Conservation (phyloP, 2,329 filamentous ascomycete genomes). For the Ceratocystiopsis sp. region DNA sequence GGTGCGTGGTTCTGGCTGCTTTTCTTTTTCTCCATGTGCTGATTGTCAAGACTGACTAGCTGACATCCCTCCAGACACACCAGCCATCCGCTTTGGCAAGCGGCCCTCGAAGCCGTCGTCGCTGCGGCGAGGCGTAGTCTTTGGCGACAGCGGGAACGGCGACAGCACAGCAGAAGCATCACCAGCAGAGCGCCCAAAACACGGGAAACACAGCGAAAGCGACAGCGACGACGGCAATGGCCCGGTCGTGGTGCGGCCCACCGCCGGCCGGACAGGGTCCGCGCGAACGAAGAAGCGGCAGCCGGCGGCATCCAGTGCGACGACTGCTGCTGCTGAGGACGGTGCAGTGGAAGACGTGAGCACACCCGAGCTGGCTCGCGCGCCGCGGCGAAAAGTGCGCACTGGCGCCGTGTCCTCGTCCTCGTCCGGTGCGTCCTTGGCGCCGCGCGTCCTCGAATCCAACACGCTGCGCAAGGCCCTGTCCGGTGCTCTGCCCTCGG, state of each 20-base stretch:
- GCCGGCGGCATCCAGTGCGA: constrained; percentile 20
- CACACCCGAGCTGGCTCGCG: too few relatives aligned
- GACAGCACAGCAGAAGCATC: neutral
- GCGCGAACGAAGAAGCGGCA: constrained; percentile 52
- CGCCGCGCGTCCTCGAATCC: constrained; percentile 17
- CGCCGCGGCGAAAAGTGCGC: too few relatives aligned
- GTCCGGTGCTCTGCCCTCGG: constrained; percentile 35
- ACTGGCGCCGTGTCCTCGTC: constrained; percentile 14
- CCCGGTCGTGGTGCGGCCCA: constrained; percentile 32
- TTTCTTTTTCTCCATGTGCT: too few relatives aligned
- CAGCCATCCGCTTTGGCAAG: constrained; percentile 27
- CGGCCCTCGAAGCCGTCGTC: constrained; percentile 42
- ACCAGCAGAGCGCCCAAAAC: neutral
- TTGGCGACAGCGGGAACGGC: constrained; percentile 20
- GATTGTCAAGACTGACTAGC: constrained; percentile 1
- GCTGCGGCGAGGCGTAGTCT: constrained; percentile 37
- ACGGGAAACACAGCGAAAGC: neutral
- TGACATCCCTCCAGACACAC: neutral
- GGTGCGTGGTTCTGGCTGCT: too few relatives aligned
- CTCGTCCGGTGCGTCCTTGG: constrained; percentile 6
- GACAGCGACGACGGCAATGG: constrained; percentile 23
- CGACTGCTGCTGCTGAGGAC: too few relatives aligned
- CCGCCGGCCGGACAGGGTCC: constrained; percentile 28
- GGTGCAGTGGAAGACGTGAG: too few relatives aligned
- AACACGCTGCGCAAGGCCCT: constrained; percentile 24